Evolutionary conservation across 2,329 filamentous ascomycete genomes (phyloP), one percentile per base, ranked within the genome.

Genomic region (Ilyonectria destructans): DNA sequence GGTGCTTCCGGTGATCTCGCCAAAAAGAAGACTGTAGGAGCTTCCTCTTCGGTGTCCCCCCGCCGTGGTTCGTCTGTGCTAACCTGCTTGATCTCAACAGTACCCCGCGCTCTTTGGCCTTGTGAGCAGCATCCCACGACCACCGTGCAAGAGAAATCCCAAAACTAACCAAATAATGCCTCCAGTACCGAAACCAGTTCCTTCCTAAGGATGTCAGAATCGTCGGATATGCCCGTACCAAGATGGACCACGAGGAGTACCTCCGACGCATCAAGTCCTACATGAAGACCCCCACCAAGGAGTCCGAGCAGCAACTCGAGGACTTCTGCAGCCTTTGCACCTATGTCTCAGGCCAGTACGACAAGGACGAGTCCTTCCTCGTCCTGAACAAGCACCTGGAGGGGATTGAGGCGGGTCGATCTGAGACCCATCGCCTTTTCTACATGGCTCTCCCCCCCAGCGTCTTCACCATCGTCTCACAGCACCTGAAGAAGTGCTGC

Each of bases 391-490:
- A 93, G 81, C 95, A 98, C 81, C 88, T 99, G 64, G 90, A 94
- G 80, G 90, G 94, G 76, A 85, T 98, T 35, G 96, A 99, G 87
- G 87, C 92, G 80, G 93, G 90, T 71, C 91, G 91, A 74, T 88
- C 92, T 74, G 93, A 97, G 86, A 93, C 92, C 75, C 92, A 99
- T 85, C 91, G 96, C 77, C 89, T 99, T 77, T 99, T 99, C 87
- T 99, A 99, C 89, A 99, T 99, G 96, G 96, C 96, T 8, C 89
- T 99, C 35, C 96, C 96, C 6, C 96, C 96, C 55, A 98, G 95
- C 77, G 96, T 99, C 79, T 99, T 99, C 88, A 98, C 94, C 75
- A 94, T 96, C 69, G 96, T 99, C 71, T 98, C 96, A 4, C 94
- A 98, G 84, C 96, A 98, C 82, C 85, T 99, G 77, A 99, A 98